Base-by-base conservation (phyloP, 169 alveolate genomes). In the Cryptosporidium felis region DNA sequence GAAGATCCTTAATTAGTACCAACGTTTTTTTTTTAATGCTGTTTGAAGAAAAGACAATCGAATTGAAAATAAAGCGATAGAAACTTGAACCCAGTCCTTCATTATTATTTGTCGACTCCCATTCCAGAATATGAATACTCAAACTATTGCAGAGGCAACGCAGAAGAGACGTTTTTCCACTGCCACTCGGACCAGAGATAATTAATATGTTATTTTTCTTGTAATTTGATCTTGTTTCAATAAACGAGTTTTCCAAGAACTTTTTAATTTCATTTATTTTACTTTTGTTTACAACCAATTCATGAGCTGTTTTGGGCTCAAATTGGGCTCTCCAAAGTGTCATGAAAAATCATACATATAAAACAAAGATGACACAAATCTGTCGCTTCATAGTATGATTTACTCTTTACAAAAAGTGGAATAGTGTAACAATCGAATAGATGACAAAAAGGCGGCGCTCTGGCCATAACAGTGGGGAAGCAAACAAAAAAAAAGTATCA, bases 51-150 rank as follows among this genome's bases (percentile, higher is more conserved):
- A 53, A 74, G 36, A 74, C 51, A 23, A 47, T 2, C 8, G 67
- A 74, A 49, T 74, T 74, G 16, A 58, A 34, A 32, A 74, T 74
- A 74, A 74, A 74, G 8, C 85, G 66, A 49, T 51, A 34, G 40
- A 74, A 74, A 30, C 85, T 74, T 30, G 67, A 42, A 21, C 85
- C 85, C 32, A 74, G 18, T 41, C 85, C 85, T 21, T 74, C 85
- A 41, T 49, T 53, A 56, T 53, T 32, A 21, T 28, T 46, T 14
- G 47, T 49, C 10, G 85, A 45, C 4, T 74, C 85, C 85, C 85
- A 74, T 38, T 74, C 74, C 18, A 74, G 16, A 53, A 74, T 49
- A 23, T 74, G 28, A 34, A 74, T 53, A n/a, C 53, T 26, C 49
- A 16, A 12, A 9, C 41, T 49, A n/a, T 51, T 49, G 34, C 85